These are phyloP conservation scores for Calocera viscosa DNA, from an alignment of 768 basidiomycete species.

Conservation along the genomic window DNA sequence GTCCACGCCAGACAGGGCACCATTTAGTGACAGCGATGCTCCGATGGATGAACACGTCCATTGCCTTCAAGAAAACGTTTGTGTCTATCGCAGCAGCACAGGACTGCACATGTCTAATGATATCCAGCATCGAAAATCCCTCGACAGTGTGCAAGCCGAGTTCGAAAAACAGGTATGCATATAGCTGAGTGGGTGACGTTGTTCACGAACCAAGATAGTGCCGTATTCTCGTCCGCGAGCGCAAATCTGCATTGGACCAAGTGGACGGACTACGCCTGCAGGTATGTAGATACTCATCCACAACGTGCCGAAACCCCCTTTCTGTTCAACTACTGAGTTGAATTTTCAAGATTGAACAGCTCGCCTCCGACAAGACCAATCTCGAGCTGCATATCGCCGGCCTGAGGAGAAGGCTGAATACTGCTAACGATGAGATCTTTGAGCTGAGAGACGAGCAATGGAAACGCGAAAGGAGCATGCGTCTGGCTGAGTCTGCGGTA, in stretches of 20 bases:
- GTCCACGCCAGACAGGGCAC: not conserved
- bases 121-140: not conserved
- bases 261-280: not conserved
- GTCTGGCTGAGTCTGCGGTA: not conserved
- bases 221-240: not conserved
- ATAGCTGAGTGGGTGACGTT: not conserved
- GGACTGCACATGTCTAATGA: not conserved
- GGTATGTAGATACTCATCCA: not conserved
- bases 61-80: not conserved
- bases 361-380: not conserved
- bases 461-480: conserved; percentile 5
- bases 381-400: not conserved
- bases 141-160: not conserved
- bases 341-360: not conserved
- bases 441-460: not conserved
- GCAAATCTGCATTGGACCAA: not conserved
- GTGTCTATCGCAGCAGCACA: not conserved
- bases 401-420: not conserved
- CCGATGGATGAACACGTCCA: conserved; percentile 5
- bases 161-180: not conserved
- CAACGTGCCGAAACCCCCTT: not conserved
- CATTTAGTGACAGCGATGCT: not conserved
- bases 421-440: not conserved
- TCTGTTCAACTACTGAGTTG: not conserved
- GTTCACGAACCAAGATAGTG: not conserved